Evolutionary conservation across 2,329 filamentous ascomycete species (phyloP), one percentile per base, ranked within the genome.

Genomic region (Reticulascus tulasneorum): DNA sequence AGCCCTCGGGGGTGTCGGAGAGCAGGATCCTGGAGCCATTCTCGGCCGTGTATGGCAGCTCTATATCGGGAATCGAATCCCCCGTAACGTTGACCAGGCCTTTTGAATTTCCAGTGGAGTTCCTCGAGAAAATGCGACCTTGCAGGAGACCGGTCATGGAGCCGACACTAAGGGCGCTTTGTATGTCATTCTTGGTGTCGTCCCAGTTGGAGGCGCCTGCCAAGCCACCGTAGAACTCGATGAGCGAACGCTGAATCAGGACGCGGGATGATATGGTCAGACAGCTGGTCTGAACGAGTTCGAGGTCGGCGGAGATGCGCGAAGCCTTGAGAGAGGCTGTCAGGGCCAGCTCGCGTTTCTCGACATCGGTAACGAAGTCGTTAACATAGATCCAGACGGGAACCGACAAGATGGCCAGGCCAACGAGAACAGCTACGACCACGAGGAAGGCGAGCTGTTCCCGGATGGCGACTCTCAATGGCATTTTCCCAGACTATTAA

Each of bases 261-360:
- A 83, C 58, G 41, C 80, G 69, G 1, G 86, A 89, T 7, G 82
- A 70, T 28, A 93, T 82, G 36, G 84, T 82, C 37, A 73, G 70
- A 53, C 82, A 84, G 40, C 80, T 83, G 21, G 84, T 84, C 62
- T 89, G 78, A 47, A 94, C 78, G 33, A 95, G 73, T 33, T 86
- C 72, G 37, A 96, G 75, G 55, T 88, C 85, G 34, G 86, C 83
- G 6, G 84, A 71, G 45, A 96, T 74, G 54, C 91, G 84, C 20
- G 85, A 81, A 15, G 89, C 84, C 60, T 95, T 95, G 54, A 95
- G 79, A 4, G 85, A 89, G 7, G 90, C 90, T 2, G 87, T 87
- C 44, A 95, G 71, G 18, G 80, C 68, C 30, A 96, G 76, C 33
- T 82, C 76, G 33, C 76, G 71, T 10, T 76, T 62, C 55, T 73